Conservation (phyloP, 345 rosid species). For the Mangifera indica region DNA sequence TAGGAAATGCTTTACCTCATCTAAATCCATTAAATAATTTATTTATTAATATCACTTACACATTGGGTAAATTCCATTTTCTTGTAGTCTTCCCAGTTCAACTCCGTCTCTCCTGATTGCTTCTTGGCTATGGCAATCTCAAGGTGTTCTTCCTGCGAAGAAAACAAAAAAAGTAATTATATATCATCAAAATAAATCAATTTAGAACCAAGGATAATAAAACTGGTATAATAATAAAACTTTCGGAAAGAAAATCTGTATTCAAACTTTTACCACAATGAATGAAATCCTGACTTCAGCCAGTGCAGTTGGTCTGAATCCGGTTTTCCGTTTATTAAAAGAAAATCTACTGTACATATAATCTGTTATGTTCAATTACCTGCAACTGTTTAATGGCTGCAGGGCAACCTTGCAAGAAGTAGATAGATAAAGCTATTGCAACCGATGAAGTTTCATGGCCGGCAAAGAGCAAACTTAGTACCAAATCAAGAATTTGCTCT, state of each 20-base stretch:
- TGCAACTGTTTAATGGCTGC: constrained; percentile 65
- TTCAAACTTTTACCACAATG: no score
- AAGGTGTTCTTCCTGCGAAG: constrained; percentile 63
- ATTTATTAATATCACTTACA: constrained; percentile 40
- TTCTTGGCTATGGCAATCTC: constrained; percentile 61
- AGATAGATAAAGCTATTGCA: constrained; percentile 81
- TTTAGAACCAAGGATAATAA: no score
- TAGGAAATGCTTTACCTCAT: no score
- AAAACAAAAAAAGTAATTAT: not conserved
- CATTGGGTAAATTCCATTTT: constrained; percentile 97
- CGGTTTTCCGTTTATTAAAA: no score
- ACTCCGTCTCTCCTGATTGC: constrained; percentile 49
- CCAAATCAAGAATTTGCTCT: constrained; percentile 90
- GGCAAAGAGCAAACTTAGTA: constrained; percentile 86
- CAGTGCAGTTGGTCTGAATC: no score
- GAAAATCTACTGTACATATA: no score
- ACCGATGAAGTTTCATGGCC: constrained; percentile 98
- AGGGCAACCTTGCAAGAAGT: constrained; percentile 78
- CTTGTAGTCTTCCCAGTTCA: constrained; percentile 96
- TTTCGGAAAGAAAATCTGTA: no score
- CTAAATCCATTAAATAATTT: no score
- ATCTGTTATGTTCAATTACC: constrained; percentile 30
- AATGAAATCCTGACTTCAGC: no score
- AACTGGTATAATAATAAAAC: no score
- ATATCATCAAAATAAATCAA: no score